Conservation (phyloP, 306 rosid species). For the Vigna trinervia region DNA sequence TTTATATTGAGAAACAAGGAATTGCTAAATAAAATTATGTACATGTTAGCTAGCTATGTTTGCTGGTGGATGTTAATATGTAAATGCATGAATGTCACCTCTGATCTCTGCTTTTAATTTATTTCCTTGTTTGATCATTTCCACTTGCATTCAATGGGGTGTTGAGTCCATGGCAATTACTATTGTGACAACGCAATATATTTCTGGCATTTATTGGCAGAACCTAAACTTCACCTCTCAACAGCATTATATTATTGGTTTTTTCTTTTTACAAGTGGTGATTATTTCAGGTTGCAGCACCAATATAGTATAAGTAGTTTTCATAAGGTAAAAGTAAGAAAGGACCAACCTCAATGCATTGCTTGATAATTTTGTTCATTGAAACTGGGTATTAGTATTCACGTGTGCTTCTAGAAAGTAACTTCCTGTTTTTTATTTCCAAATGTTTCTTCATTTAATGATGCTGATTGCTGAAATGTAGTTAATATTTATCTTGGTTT, state of each 20-base stretch:
- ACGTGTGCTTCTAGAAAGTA: conserved; percentile 14
- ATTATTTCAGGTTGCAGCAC: conserved; percentile 16
- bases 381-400: conserved; percentile 2
- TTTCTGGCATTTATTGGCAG: conserved; percentile 3
- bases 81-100: neutral
- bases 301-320: conserved; percentile 9
- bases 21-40: neutral
- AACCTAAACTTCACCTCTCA: conserved; percentile 20
- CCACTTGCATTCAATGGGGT: conserved; percentile 7
- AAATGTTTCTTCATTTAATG: conserved; percentile 19
- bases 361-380: conserved; percentile 6
- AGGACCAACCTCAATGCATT: conserved; percentile 7
- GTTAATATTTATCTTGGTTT: conserved; percentile 6
- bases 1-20: neutral
- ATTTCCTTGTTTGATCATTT: conserved; percentile 28
- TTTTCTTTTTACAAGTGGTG: neutral
- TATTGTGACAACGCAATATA: neutral
- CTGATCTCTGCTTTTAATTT: neutral
- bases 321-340: neutral
- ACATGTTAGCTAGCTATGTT: neutral
- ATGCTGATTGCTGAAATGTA: conserved; percentile 19
- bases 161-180: conserved; percentile 6
- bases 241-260: neutral
- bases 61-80: conserved; percentile 11
- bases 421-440: conserved; percentile 26